Base-by-base conservation (phyloP, 2,329 filamentous ascomycete genomes). In the Epichloe uncinata region DNA sequence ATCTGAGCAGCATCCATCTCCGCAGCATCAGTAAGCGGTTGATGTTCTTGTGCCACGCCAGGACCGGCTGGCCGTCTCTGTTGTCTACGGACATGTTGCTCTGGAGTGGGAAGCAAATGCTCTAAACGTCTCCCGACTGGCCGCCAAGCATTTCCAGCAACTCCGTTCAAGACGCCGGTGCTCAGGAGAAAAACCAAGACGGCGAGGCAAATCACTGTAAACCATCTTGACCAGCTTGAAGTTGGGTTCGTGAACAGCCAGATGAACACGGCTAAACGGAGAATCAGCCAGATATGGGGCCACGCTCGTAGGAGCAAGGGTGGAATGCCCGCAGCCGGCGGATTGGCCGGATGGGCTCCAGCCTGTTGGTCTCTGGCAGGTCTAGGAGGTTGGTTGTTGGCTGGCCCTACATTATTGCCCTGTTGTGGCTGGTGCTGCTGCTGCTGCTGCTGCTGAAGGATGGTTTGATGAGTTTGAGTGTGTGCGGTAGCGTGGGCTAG, bases 171-270 rank as follows among this genome's bases (percentile, higher is more conserved):
- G 33, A 79, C 56, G 1, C 80, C 81, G 2, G 75, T 78, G 56
- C 81, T 81, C 15, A 76, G 58, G n/a, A 81, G 64, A 53, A 84
- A 79, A 22, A 83, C 69, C 34, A 72, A 64, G 26, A 76, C 56
- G 5, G 79, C 77, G 34, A 81, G 66, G 6, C 69, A 66, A 41
- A 77, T 66, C 20, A 83, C 72, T 18, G 73, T 73, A 7, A 78
- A 57, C 73, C 75, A 81, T 45, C 79, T 73, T 8, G 72, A 72
- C 78, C 78, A 82, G 57, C 73, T 81, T 2, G 73, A 69, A 42
- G 73, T 70, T 0, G 75, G 73, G 9, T 73, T 73, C 0, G 79
- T 82, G 53, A 84, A 82, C 64, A 81, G 79, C 77, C 78, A 84
- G 12, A 83, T 72, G 59, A 84, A 81, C 5, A 78, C 63, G 11